These are phyloP conservation scores for Alternaria rosae DNA, from an alignment of 2,329 filamentous ascomycete species.

Conservation along the genomic window DNA sequence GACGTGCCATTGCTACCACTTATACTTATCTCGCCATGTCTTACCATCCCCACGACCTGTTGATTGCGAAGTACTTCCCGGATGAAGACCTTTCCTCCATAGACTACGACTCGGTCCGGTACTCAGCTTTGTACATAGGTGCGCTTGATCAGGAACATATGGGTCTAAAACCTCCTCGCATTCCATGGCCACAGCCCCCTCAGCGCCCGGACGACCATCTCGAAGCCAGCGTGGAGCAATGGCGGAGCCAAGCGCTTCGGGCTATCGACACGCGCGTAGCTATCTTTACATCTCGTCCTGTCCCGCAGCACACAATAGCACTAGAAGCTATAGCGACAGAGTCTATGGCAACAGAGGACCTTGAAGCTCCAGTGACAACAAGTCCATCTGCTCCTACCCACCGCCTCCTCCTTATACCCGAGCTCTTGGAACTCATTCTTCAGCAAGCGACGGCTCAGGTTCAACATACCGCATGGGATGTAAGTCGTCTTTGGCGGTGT, in stretches of 20 bases:
- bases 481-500: not conserved
- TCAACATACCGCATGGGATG: constrained; percentile 1
- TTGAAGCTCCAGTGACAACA: not conserved
- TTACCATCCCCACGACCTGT: constrained; percentile 3
- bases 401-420: constrained; percentile 1
- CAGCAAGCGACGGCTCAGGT: not conserved
- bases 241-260: not conserved
- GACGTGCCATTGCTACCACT: no score
- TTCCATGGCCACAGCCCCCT: not conserved
- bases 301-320: not conserved
- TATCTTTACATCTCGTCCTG: not conserved
- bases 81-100: not conserved
- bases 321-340: not conserved
- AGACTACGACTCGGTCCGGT: not conserved
- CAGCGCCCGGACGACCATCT: not conserved
- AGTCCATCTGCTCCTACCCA: not conserved
- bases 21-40: not conserved
- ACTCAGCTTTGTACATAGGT: not conserved
- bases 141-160: not conserved
- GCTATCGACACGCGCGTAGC: not conserved
- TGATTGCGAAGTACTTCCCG: constrained; percentile 1
- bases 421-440: not conserved
- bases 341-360: not conserved
- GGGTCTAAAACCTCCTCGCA: not conserved
- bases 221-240: not conserved